Percentiles rank a stretch among this genome's conserved stretches.
These are phyloP conservation scores for Zarea fungicola DNA, from an alignment of 2,329 filamentous ascomycete species.

Conservation along the genomic window DNA sequence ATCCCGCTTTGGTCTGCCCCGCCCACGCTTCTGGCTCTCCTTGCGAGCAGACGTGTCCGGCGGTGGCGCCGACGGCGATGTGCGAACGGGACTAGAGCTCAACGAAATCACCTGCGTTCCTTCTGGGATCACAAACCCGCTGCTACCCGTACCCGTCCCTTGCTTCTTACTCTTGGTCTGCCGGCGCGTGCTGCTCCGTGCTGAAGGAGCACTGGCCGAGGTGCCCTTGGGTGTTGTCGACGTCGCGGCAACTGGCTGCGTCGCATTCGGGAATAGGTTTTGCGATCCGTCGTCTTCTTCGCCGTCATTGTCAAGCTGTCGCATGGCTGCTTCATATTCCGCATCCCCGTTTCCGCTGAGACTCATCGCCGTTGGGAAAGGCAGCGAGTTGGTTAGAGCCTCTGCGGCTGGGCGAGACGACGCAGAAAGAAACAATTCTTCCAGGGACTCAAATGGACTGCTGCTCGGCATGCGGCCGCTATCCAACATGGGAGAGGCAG, in stretches of 20 bases:
- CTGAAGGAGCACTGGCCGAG: constrained; percentile 20
- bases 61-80: neutral
- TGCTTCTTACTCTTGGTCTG: constrained; percentile 7
- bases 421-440: constrained; percentile 38
- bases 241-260: constrained; percentile 22
- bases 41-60: too few relatives aligned
- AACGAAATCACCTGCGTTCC: constrained; percentile 29
- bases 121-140: constrained; percentile 22
- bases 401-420: constrained; percentile 27
- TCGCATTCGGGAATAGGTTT: constrained; percentile 28
- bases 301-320: constrained; percentile 32
- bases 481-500: constrained; percentile 10
- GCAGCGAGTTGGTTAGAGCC: constrained; percentile 19
- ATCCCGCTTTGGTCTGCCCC: too few relatives aligned
- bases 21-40: neutral
- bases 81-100: constrained; percentile 20
- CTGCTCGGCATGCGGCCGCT: constrained; percentile 21
- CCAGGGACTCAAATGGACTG: constrained; percentile 30
- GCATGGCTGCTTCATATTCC: constrained; percentile 42
- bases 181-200: constrained; percentile 8
- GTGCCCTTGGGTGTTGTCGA: neutral
- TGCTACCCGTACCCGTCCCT: neutral
- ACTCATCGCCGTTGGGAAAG: constrained; percentile 21
- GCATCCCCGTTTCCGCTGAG: constrained; percentile 23
- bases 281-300: constrained; percentile 21